Base-by-base conservation (phyloP, 1,284 basidiomycete genomes). In the Leccinum angustisporum region DNA sequence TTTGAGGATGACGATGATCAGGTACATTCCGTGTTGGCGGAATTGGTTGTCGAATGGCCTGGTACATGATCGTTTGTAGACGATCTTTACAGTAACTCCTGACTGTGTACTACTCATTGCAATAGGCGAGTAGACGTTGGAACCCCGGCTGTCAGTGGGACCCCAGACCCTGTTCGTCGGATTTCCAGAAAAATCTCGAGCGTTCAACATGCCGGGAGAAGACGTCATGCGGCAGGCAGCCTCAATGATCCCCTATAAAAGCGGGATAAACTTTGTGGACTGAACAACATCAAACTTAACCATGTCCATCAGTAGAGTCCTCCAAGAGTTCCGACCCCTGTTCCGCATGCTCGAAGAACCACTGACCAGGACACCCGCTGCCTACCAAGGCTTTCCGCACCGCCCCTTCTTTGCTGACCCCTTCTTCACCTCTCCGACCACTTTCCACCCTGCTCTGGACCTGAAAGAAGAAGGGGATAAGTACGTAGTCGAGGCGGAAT, bases 1-100 rank as follows among this genome's bases (percentile, higher is more conserved):
- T 92, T 92, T 65, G 90, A 92, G 70, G 90, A 93, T 63, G 90
- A 92, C 64, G 90, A 91, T 65, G 87, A 91, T 68, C 88, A 90
- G 72, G 86, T 89, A 63, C 89, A 92, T 67, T 70, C 79, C 33
- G 88, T 92, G 16, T 76, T 82, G 27, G 88, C 89, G 1, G 85
- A 89, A 58, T 86, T 80, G 81, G 91, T 92, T 8, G 90, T 92
- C 36, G 89, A 90, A 69, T 91, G 86, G 83, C 90, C 90, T 36
- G 79, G 80, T 4, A 33, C 65, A 65, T 73, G 59, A 65, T 54
- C 21, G 6, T 50, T 55, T 59, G 43, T 55, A 3, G 5, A 21
- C 30, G 9, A 16, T 30, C 14, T 13, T 46, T 46, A 46, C 40
- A 18, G 10, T 43, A 43, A 43, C 11, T 21, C 6, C 11, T 46